Conservation (phyloP, 768 basidiomycete genomes). For the Leccinellum albellum region DNA sequence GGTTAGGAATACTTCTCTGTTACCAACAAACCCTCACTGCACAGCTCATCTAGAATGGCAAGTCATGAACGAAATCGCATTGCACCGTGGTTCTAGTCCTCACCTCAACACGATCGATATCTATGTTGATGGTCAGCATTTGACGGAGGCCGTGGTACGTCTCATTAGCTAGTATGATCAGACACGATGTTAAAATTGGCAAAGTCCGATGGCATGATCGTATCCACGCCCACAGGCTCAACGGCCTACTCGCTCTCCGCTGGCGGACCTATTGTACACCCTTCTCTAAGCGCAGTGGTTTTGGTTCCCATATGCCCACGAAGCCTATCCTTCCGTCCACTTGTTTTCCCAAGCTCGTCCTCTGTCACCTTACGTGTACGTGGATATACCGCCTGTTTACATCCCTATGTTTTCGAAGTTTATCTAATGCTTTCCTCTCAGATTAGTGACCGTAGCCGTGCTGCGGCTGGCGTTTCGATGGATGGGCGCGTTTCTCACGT, state of each 20-base stretch:
- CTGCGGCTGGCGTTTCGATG: conserved; percentile 88
- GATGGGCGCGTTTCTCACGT: conserved; percentile 85
- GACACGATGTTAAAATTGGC: conserved; percentile 12
- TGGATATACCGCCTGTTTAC: conserved; percentile 2
- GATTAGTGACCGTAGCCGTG: conserved; percentile 83
- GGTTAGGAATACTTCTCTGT: conserved; percentile 5
- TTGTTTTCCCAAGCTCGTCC: conserved; percentile 84
- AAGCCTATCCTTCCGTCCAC: conserved; percentile 85
- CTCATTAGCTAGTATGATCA: conserved; percentile 3
- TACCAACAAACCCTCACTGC: background rate
- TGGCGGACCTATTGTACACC: conserved; percentile 94
- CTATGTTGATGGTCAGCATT: conserved; percentile 89
- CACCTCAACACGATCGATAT: conserved; percentile 93
- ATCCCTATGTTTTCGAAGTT: background rate
- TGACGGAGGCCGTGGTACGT: conserved; percentile 92
- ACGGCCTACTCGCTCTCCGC: conserved; percentile 95
- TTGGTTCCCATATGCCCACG: conserved; percentile 95
- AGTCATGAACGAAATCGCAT: conserved; percentile 94
- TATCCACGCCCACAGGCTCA: conserved; percentile 94
- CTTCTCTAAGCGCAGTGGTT: conserved; percentile 83
- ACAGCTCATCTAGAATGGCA: conserved; percentile 64
- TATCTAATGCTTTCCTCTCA: conserved; percentile 27
- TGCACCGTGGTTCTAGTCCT: conserved; percentile 88
- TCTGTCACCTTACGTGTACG: conserved; percentile 70
- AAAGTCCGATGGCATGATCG: conserved; percentile 89